Evolutionary conservation across 441 rosid species (phyloP).

Genomic region (Hura crepitans): DNA sequence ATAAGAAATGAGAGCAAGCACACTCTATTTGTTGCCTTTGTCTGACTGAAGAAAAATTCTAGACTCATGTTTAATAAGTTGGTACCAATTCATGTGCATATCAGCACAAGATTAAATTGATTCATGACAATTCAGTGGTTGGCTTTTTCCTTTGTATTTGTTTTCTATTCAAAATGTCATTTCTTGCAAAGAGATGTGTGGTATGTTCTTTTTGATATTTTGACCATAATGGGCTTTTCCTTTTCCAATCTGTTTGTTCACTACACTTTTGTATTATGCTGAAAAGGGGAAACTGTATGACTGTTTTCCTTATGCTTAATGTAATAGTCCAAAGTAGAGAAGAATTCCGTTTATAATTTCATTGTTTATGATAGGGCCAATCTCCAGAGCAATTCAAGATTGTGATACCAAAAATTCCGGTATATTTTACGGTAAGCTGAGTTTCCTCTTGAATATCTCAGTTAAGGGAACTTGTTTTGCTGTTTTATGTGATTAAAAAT

Average conservation of each 20-base stretch:
- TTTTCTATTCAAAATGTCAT: neutral
- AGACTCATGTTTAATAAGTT: neutral
- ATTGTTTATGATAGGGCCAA: conserved; percentile 44
- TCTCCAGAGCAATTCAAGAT: conserved; percentile 92
- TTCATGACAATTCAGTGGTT: neutral
- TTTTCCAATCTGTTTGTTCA: neutral
- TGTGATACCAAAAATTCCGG: conserved; percentile 76
- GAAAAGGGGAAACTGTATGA: no score
- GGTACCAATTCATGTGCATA: neutral
- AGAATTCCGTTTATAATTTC: neutral
- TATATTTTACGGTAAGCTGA: conserved; percentile 83
- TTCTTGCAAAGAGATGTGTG: neutral
- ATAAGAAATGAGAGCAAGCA: neutral
- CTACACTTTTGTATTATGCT: neutral
- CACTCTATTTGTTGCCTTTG: neutral
- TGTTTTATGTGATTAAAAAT: neutral
- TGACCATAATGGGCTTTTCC: neutral
- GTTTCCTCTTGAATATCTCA: conserved; percentile 1
- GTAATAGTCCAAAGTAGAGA: conserved; percentile 4
- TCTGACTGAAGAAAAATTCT: neutral
- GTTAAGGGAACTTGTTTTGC: neutral
- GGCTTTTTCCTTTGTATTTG: neutral
- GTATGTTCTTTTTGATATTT: neutral
- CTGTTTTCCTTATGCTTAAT: neutral
- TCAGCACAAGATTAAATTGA: neutral